Percentiles rank a stretch among this genome's conserved stretches.
phyloP scores from a whole-genome alignment of 345 rosid genomes.

The Brassica nigra region DNA sequence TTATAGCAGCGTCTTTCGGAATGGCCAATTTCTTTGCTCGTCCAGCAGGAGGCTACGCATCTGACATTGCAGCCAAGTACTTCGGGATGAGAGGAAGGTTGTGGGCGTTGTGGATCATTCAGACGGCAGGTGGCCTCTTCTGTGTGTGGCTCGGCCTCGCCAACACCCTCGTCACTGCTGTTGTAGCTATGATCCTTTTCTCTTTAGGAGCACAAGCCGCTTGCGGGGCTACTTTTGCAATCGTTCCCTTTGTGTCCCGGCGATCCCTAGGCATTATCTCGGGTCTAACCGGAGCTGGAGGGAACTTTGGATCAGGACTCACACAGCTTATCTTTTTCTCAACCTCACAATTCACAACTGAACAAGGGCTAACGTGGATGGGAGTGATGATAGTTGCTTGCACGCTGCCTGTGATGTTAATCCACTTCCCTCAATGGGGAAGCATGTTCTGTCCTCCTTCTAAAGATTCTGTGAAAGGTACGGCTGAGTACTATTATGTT shows the following conservation, averaged over 20 bases:
- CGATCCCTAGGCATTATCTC: slow-evolving; percentile 57
- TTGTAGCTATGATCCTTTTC: slow-evolving; percentile 55
- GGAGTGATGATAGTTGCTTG: slow-evolving; percentile 62
- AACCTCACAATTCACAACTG: slow-evolving; percentile 40
- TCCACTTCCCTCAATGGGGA: slow-evolving; percentile 69
- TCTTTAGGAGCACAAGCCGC: slow-evolving; percentile 65
- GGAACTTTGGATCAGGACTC: slow-evolving; percentile 61
- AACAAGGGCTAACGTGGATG: slow-evolving; percentile 51
- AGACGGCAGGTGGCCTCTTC: slow-evolving; percentile 56
- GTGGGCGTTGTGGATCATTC: slow-evolving; percentile 59
- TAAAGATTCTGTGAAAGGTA: slow-evolving; percentile 19
- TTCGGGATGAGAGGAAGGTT: slow-evolving; percentile 64
- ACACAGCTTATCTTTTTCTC: slow-evolving; percentile 60
- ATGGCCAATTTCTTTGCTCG: slow-evolving; percentile 64
- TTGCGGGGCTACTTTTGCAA: slow-evolving; percentile 60
- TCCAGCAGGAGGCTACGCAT: slow-evolving; percentile 51
- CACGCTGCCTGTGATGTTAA: slow-evolving; percentile 46
- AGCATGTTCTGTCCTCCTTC: slow-evolving; percentile 58
- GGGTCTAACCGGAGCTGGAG: slow-evolving; percentile 61
- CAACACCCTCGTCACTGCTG: slow-evolving; percentile 36
- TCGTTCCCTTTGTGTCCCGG: slow-evolving; percentile 59
- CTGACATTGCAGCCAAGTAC: slow-evolving; percentile 44
- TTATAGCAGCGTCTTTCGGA: slow-evolving; percentile 58
- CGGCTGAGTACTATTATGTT: slow-evolving; percentile 50
- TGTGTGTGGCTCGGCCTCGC: slow-evolving; percentile 58